Evolutionary conservation across 2,329 filamentous ascomycete genomes (phyloP).

Genomic region (Neopestalotiopsis sp.): DNA sequence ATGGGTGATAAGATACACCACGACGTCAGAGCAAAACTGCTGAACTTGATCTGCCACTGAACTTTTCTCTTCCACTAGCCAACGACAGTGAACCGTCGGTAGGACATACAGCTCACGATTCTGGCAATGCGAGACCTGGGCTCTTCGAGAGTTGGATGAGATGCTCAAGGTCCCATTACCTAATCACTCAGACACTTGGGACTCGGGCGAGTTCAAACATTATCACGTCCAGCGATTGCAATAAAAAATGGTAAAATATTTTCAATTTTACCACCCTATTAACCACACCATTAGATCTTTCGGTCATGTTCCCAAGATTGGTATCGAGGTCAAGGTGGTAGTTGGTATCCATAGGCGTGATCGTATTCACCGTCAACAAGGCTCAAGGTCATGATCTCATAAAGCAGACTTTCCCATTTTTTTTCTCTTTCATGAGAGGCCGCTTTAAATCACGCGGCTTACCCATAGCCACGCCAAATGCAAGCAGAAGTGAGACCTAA

Average conservation of each 20-base stretch:
- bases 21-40: background rate
- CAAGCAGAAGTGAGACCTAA: conserved; percentile 52
- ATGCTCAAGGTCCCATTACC: too few species aligned
- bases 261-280: background rate
- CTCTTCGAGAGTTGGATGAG: background rate
- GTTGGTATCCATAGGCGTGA: background rate
- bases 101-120: background rate
- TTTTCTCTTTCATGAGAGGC: conserved; percentile 35
- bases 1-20: background rate
- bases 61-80: too few species aligned
- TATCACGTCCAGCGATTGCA: background rate
- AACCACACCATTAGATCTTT: background rate
- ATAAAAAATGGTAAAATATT: background rate
- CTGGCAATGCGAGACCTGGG: background rate
- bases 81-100: too few species aligned
- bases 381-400: conserved; percentile 31
- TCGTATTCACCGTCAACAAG: conserved; percentile 3
- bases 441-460: conserved; percentile 40
- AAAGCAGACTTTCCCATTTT: conserved; percentile 42
- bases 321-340: background rate
- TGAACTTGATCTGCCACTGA: background rate
- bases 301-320: background rate
- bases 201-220: background rate
- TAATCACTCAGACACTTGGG: too few species aligned
- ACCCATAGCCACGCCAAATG: conserved; percentile 51